Evolutionary conservation across 345 rosid genomes (phyloP), one percentile per base, ranked within the genome.

Genomic region (Rhizophora apiculata): DNA sequence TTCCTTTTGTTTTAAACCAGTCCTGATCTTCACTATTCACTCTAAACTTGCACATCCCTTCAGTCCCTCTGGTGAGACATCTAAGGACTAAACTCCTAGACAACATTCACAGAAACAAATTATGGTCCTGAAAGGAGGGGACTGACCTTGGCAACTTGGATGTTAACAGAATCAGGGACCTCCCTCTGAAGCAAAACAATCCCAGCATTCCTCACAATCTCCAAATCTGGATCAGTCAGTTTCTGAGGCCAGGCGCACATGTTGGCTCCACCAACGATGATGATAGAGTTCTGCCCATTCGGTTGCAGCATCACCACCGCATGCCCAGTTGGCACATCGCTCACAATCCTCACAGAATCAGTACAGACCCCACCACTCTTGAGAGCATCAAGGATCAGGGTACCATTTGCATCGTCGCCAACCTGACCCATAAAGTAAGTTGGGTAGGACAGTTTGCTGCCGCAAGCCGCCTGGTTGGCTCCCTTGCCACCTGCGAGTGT

Each of bases 231-330:
- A 54, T 83, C 84, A 20, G 76, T 54, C 51, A 92, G 78, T 51
- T 27, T 73, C 54, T 81, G 84, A 51, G 98, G 93, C 98, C 99
- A 95, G 32, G 79, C 82, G 57, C 74, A 81, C 93, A 84, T 92
- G 64, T 95, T 92, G 26, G 98, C 88, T 15, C 99, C 98, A 65
- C 98, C 98, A 32, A 92, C 94, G 63, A 95, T 92, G 48, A 95
- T 88, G 52, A 95, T 95, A 52, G 96, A 92, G 67, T 95, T 95
- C 82, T 92, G 89, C 63, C 99, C 98, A 75, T 85, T 86, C 57
- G 90, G 66, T 60, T 85, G 96, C 69, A 95, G 85, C 99, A 92
- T 92, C 80, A 95, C 99, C 68, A 95, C 96, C 24, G 99, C 97
- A 76, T 92, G 96, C 24, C 99, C 99, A 70, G 99, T 92, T 2